A percentile compares a stretch with the other conserved stretches of the same genome.
phyloP scores from a whole-genome alignment of 176 grass and related monocot genomes.

The Aegilops bicornis region DNA sequence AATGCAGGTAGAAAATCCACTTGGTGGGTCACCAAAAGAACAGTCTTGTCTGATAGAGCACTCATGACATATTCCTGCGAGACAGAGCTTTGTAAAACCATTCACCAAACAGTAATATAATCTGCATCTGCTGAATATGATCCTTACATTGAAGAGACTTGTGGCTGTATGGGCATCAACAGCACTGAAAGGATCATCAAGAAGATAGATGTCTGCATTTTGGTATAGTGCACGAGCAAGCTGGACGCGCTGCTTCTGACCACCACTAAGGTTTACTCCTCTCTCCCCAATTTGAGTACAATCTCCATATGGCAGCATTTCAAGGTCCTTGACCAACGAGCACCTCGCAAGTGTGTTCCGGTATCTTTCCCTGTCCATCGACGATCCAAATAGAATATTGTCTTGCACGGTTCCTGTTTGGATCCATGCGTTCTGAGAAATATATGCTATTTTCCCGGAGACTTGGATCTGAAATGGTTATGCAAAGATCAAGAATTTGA shows the following conservation, averaged over 20 bases:
- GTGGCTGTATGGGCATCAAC: conserved; percentile 93
- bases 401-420: conserved; percentile 86
- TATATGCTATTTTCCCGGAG: conserved; percentile 72
- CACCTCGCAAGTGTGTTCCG: conserved; percentile 63
- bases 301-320: conserved; percentile 75
- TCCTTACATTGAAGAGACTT: conserved; percentile 79
- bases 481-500: conserved; percentile 7
- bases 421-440: conserved; percentile 94
- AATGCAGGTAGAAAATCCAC: conserved; percentile 90
- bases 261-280: conserved; percentile 90
- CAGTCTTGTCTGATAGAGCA: conserved; percentile 80
- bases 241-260: conserved; percentile 94
- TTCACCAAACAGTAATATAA: background rate
- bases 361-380: conserved; percentile 69
- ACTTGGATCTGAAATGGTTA: conserved; percentile 62
- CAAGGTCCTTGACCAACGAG: conserved; percentile 75
- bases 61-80: conserved; percentile 85
- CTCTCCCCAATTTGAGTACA: conserved; percentile 88
- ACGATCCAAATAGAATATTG: conserved; percentile 87
- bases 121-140: background rate
- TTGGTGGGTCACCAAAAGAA: conserved; percentile 91
- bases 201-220: conserved; percentile 85
- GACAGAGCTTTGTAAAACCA: background rate
- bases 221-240: conserved; percentile 90
- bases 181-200: conserved; percentile 97